Conservation (phyloP, 2,329 filamentous ascomycete species). For the Neonectria magnoliae region DNA sequence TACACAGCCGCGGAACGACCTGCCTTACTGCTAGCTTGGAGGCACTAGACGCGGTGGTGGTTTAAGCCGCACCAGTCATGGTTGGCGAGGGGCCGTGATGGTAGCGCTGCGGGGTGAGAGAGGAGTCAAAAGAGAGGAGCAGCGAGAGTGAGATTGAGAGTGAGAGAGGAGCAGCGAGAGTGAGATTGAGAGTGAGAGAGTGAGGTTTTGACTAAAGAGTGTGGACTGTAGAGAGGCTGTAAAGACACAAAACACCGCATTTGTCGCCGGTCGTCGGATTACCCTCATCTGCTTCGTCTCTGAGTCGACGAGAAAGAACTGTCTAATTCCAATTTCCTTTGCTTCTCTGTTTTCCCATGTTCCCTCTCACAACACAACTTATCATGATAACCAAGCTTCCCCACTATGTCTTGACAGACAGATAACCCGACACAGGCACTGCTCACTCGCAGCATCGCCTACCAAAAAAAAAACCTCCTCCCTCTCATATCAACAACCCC, state of each 20-base stretch:
- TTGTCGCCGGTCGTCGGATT: too few species aligned
- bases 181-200: not conserved
- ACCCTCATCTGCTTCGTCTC: too few species aligned
- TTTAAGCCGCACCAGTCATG: slow-evolving; percentile 5
- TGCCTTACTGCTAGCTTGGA: too few species aligned
- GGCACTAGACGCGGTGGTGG: not conserved
- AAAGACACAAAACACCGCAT: too few species aligned
- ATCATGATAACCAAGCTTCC: not conserved
- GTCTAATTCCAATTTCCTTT: not conserved
- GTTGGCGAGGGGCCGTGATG: not conserved
- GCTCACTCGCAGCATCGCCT: not conserved
- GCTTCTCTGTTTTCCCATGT: not conserved
- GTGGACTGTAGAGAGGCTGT: not conserved
- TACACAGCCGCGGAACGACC: not conserved
- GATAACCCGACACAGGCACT: not conserved
- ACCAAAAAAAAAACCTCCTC: not conserved
- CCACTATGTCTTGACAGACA: not conserved
- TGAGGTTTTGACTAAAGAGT: not conserved
- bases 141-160: not conserved
- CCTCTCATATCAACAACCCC: slow-evolving; percentile 24
- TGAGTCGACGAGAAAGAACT: not conserved
- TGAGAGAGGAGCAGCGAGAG: too few species aligned
- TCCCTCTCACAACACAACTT: not conserved
- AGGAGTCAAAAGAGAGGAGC: not conserved
- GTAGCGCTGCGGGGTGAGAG: too few species aligned